Evolutionary conservation across 306 rosid genomes (phyloP).

Genomic region (Glycyrrhiza uralensis): DNA sequence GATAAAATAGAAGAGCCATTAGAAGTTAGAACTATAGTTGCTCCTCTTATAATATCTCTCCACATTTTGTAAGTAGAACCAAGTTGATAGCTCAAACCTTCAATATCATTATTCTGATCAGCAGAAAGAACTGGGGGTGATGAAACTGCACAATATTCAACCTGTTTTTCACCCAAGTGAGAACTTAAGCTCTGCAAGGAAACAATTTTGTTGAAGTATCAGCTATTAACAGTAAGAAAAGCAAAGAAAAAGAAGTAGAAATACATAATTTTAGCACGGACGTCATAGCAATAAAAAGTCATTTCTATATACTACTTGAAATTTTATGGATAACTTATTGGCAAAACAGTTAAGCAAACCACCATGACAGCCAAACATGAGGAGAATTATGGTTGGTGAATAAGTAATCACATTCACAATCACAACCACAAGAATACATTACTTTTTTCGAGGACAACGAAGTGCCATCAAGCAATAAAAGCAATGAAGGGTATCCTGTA

Average conservation of each 20-base stretch:
- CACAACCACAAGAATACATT: background rate
- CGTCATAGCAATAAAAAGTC: background rate
- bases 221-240: background rate
- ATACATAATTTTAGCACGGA: background rate
- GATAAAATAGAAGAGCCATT: conserved; percentile 30
- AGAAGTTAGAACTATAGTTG: conserved; percentile 8
- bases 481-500: background rate
- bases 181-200: conserved; percentile 51
- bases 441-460: background rate
- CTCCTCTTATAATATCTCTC: background rate
- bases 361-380: background rate
- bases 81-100: conserved; percentile 45
- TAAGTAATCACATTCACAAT: too few relatives aligned
- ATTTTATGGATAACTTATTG: background rate
- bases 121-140: conserved; percentile 67
- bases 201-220: conserved; percentile 19
- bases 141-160: conserved; percentile 53
- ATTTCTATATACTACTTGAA: background rate
- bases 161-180: conserved; percentile 55
- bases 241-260: background rate
- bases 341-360: background rate
- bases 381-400: background rate
- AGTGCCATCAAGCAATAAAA: background rate
- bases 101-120: conserved; percentile 36
- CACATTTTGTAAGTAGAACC: background rate